phyloP scores from a whole-genome alignment of 208 protist genomes.

The Angomonas ambiguus region DNA sequence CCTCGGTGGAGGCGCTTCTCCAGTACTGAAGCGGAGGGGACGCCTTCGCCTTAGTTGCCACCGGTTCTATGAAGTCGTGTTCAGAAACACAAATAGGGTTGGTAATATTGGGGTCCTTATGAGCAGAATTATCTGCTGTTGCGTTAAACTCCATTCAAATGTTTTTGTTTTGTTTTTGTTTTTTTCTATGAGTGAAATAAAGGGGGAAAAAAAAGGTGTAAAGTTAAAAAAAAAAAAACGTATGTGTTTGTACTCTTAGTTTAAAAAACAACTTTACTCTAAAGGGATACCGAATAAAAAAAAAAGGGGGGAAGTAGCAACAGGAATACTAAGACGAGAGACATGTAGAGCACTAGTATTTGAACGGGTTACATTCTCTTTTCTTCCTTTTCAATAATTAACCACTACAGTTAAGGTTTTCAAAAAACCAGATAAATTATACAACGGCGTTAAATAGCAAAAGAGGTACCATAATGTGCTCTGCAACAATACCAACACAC shows the following conservation, averaged over 20 bases:
- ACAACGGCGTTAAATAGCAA: neutral
- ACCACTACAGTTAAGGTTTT: neutral
- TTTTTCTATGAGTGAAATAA: neutral
- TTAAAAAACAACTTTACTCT: too few species aligned
- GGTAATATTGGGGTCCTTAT: too few species aligned
- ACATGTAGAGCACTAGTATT: too few species aligned
- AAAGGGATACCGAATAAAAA: too few species aligned
- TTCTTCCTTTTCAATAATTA: too few species aligned
- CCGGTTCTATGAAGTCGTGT: neutral
- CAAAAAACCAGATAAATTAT: neutral
- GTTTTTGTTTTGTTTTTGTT: constrained; percentile 6
- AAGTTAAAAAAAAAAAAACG: too few species aligned
- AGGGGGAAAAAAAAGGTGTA: neutral
- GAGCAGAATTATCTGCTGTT: too few species aligned
- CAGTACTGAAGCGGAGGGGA: neutral
- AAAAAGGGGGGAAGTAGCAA: too few species aligned
- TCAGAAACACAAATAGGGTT: constrained; percentile 1
- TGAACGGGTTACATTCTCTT: too few species aligned
- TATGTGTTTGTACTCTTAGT: too few species aligned
- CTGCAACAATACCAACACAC: neutral
- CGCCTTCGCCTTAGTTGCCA: neutral
- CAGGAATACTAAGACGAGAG: too few species aligned
- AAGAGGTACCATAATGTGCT: neutral
- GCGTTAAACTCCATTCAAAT: too few species aligned
- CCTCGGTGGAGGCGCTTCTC: neutral